These are phyloP conservation scores for Teratosphaeria destructans DNA, from an alignment of 2,329 filamentous ascomycete species.

Conservation along the genomic window DNA sequence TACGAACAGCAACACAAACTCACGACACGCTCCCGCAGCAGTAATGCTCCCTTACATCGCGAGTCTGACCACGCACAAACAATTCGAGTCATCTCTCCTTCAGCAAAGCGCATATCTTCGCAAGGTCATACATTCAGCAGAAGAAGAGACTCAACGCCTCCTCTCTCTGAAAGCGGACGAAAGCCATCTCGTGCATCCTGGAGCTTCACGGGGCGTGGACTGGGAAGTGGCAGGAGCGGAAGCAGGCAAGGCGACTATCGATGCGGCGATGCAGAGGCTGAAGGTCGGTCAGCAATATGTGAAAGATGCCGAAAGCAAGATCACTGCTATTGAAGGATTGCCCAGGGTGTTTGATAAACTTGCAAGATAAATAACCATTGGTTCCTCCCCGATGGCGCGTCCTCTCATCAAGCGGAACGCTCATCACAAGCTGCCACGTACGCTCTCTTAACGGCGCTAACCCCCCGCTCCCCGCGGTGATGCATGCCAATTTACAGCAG, in stretches of 20 bases:
- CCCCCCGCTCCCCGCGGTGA: no score
- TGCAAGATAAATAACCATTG: not conserved
- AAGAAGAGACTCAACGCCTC: slow-evolving; percentile 15
- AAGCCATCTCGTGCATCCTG: slow-evolving; percentile 24
- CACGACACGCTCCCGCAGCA: slow-evolving; percentile 5
- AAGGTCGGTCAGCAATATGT: slow-evolving; percentile 9
- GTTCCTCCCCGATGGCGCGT: no score
- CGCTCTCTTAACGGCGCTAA: no score
- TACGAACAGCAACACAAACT: not conserved
- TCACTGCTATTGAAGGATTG: slow-evolving; percentile 12
- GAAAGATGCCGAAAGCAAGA: slow-evolving; percentile 7
- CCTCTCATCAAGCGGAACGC: no score
- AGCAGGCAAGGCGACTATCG: slow-evolving; percentile 1
- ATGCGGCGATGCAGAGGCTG: slow-evolving; percentile 9
- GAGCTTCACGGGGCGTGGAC: slow-evolving; percentile 14
- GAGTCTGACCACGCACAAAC: slow-evolving; percentile 10
- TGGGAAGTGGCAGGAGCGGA: slow-evolving; percentile 18
- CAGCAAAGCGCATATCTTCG: slow-evolving; percentile 19
- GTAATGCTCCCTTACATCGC: slow-evolving; percentile 18
- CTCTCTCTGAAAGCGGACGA: slow-evolving; percentile 23
- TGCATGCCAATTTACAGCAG: no score
- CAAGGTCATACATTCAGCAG: slow-evolving; percentile 16
- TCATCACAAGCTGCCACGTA: no score
- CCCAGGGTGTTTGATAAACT: slow-evolving; percentile 3
- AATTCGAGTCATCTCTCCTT: slow-evolving; percentile 15